Percentiles rank a stretch among this genome's conserved stretches.
phyloP scores from a whole-genome alignment of 2,329 filamentous ascomycete genomes.

The Alternaria dauci region DNA sequence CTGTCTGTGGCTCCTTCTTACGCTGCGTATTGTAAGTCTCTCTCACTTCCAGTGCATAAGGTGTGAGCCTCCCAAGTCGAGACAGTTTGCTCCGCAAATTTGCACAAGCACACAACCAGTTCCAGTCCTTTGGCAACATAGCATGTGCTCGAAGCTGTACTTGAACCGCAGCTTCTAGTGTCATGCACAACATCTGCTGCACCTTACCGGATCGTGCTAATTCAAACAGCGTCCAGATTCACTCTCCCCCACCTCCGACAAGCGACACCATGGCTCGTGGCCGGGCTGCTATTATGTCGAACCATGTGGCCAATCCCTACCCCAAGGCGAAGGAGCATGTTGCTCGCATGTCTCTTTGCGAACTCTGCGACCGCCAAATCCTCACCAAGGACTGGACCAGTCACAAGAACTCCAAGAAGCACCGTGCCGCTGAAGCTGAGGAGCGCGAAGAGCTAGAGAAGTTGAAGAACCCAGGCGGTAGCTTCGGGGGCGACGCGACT shows the following conservation, averaged over 20 bases:
- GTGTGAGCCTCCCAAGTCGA: background rate
- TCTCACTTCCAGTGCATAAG: background rate
- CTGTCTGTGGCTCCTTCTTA: background rate
- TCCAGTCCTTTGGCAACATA: background rate
- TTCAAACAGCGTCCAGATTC: background rate
- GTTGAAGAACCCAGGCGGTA: conserved; percentile 6
- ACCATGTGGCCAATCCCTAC: conserved; percentile 37
- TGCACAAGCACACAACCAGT: conserved; percentile 1
- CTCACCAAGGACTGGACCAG: conserved; percentile 42
- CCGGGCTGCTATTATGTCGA: background rate
- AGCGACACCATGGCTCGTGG: conserved; percentile 22
- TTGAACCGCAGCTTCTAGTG: background rate
- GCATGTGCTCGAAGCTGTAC: background rate
- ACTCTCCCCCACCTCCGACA: background rate
- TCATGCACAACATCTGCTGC: background rate
- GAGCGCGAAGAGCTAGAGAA: conserved; percentile 26
- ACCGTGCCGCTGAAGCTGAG: conserved; percentile 34
- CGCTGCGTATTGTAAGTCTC: conserved; percentile 8
- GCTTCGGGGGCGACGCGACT: conserved; percentile 15
- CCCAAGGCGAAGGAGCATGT: conserved; percentile 28
- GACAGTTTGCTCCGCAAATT: background rate
- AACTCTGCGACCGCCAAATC: conserved; percentile 43
- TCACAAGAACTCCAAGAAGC: conserved; percentile 47
- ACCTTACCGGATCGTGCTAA: conserved; percentile 18
- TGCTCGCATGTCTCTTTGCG: conserved; percentile 36